Evolutionary conservation across 768 basidiomycete species (phyloP).

Genomic region (Phylloporus rhodoxanthus): DNA sequence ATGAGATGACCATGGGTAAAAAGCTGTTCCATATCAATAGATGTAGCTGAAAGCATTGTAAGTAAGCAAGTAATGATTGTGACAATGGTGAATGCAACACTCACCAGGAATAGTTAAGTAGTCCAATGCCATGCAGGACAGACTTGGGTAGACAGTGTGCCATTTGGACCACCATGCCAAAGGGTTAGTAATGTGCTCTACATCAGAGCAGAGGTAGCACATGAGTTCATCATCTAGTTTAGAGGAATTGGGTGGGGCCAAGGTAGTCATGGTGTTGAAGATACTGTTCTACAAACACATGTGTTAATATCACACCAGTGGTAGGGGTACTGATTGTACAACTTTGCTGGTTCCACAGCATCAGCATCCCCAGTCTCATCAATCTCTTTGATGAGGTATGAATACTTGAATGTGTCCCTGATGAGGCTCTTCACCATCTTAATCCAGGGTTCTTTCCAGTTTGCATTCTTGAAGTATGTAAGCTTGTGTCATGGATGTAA

Average conservation of each 20-base stretch:
- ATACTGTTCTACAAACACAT: background rate
- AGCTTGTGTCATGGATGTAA: too few relatives aligned
- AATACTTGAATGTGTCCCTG: too few relatives aligned
- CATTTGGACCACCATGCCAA: background rate
- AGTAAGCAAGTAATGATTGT: background rate
- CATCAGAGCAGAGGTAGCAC: background rate
- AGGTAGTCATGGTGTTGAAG: background rate
- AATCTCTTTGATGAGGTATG: too few relatives aligned
- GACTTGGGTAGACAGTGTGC: background rate
- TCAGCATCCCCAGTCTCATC: too few relatives aligned
- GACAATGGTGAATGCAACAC: background rate
- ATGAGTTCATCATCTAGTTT: background rate
- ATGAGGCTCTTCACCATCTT: too few relatives aligned
- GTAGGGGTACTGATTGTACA: too few relatives aligned
- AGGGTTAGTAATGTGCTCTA: background rate
- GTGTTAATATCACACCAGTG: too few relatives aligned
- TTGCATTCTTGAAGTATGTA: too few relatives aligned
- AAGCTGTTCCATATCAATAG: background rate
- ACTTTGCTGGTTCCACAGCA: too few relatives aligned
- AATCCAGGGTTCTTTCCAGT: too few relatives aligned
- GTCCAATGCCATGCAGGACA: background rate
- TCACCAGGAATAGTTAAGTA: background rate
- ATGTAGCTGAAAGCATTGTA: background rate
- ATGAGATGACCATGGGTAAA: background rate
- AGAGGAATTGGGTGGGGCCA: background rate